These are phyloP conservation scores for Vitis hybrid DNA, from an alignment of 177 flowering plant genomes.

Conservation along the genomic window DNA sequence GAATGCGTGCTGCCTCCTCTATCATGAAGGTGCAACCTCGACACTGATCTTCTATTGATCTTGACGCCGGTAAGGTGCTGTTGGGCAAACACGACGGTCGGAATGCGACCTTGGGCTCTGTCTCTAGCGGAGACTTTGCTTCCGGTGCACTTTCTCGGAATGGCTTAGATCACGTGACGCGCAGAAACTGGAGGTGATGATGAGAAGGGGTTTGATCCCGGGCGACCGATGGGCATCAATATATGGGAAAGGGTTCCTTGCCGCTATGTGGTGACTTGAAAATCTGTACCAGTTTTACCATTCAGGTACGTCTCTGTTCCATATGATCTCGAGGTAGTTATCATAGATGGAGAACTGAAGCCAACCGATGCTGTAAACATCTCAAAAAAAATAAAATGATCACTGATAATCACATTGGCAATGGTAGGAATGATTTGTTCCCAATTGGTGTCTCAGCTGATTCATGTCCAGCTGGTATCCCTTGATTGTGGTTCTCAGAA, in stretches of 20 bases:
- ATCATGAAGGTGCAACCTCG: conserved; percentile 14
- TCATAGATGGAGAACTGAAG: conserved; percentile 74
- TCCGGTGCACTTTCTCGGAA: conserved; percentile 70
- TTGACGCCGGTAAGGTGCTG: conserved; percentile 19
- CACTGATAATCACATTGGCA: conserved; percentile 71
- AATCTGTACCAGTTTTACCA: too few relatives aligned
- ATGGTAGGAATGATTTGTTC: conserved; percentile 48
- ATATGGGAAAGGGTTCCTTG: too few relatives aligned
- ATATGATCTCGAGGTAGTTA: conserved; percentile 48
- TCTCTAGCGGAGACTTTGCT: conserved; percentile 51
- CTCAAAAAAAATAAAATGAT: conserved; percentile 55
- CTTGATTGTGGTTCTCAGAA: too few relatives aligned
- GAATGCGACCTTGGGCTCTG: conserved; percentile 79
- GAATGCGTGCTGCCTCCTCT: too few relatives aligned
- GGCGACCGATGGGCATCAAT: conserved; percentile 8
- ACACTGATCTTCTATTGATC: conserved; percentile 23
- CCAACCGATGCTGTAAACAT: conserved; percentile 73
- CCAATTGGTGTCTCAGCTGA: too few relatives aligned
- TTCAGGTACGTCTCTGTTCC: too few relatives aligned
- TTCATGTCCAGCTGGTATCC: too few relatives aligned
- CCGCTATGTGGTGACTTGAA: too few relatives aligned
- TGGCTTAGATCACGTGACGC: conserved; percentile 78
- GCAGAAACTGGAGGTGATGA: conserved; percentile 11
- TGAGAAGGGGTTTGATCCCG: conserved; percentile 9
- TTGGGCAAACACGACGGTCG: conserved; percentile 75